phyloP scores from a whole-genome alignment of 768 basidiomycete genomes.

The Boletus rufocinnamomeus region DNA sequence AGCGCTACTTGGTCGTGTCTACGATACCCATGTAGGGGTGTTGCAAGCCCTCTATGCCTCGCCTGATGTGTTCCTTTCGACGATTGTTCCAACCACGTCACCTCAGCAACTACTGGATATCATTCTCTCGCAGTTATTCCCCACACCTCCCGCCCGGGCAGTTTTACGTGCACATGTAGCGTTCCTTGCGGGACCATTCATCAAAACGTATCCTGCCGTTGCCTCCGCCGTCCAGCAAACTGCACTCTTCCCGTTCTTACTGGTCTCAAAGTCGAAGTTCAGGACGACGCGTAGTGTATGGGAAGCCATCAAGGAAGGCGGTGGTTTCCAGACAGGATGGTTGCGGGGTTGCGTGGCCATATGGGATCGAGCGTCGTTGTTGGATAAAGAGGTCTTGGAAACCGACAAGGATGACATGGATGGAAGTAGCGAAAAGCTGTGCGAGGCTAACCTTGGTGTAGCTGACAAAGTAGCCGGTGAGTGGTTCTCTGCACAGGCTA shows the following conservation, averaged over 20 bases:
- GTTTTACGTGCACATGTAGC: slow-evolving; percentile 55
- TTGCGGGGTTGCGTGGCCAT: slow-evolving; percentile 56
- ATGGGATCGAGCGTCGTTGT: slow-evolving; percentile 36
- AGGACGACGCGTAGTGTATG: slow-evolving; percentile 69
- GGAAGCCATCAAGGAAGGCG: slow-evolving; percentile 56
- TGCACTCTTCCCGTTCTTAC: slow-evolving; percentile 69
- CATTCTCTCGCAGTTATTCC: slow-evolving; percentile 28
- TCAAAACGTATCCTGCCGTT: slow-evolving; percentile 30
- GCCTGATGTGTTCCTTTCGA: slow-evolving; percentile 46
- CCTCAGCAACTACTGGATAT: slow-evolving; percentile 28
- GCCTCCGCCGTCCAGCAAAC: slow-evolving; percentile 45
- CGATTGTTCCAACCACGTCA: slow-evolving; percentile 18
- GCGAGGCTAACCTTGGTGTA: slow-evolving; percentile 52
- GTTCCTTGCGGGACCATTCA: slow-evolving; percentile 56
- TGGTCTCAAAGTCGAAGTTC: slow-evolving; percentile 72
- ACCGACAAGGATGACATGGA: slow-evolving; percentile 34
- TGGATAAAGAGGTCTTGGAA: slow-evolving; percentile 29
- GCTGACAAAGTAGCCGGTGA: slow-evolving; percentile 68
- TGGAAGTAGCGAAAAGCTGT: slow-evolving; percentile 46
- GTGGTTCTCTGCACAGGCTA: not conserved
- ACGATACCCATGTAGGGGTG: slow-evolving; percentile 63
- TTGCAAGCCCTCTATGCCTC: slow-evolving; percentile 67
- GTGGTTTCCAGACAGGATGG: slow-evolving; percentile 39
- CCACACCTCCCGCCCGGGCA: slow-evolving; percentile 49
- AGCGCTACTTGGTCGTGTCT: slow-evolving; percentile 66